Percentiles rank a stretch among this genome's conserved stretches.
Evolutionary conservation across 1,139 yeast species (phyloP).

Genomic region (Chernovozyma aurita): DNA sequence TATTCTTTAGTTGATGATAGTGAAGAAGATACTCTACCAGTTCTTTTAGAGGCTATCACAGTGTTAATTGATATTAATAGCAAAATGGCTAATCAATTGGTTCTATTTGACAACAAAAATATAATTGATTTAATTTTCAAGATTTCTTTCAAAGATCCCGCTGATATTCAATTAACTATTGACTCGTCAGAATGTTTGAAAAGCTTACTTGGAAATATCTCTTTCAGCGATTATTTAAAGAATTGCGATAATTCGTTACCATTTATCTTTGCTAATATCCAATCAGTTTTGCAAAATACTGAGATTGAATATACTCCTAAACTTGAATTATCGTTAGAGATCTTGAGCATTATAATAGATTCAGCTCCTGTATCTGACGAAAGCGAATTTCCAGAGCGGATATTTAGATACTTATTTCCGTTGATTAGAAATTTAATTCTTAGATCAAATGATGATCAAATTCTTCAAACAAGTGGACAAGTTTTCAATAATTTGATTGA

Average conservation of each 20-base stretch:
- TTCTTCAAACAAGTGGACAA: conserved; percentile 75
- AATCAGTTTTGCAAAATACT: conserved; percentile 14
- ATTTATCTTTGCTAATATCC: conserved; percentile 36
- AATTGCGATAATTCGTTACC: conserved; percentile 55
- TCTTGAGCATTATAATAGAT: conserved; percentile 55
- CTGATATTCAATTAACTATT: conserved; percentile 64
- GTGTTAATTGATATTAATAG: conserved; percentile 47
- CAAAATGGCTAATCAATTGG: conserved; percentile 27
- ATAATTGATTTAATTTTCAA: conserved; percentile 54
- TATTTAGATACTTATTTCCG: conserved; percentile 50
- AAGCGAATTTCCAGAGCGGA: conserved; percentile 37
- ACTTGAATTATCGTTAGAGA: conserved; percentile 62
- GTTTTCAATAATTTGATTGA: conserved; percentile 61
- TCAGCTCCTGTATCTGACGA: conserved; percentile 32
- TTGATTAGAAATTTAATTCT: conserved; percentile 48
- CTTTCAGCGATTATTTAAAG: conserved; percentile 38
- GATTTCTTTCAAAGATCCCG: conserved; percentile 69
- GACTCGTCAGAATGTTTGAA: conserved; percentile 61
- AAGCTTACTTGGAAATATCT: conserved; percentile 48
- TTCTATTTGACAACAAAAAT: conserved; percentile 6
- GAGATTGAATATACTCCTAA: conserved; percentile 50
- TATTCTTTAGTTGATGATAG: conserved; percentile 53
- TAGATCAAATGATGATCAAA: conserved; percentile 67
- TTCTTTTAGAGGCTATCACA: conserved; percentile 67
- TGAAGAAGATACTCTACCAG: conserved; percentile 77